phyloP scores from a whole-genome alignment of 495 filamentous ascomycete species.

The Penicillium coffeae region DNA sequence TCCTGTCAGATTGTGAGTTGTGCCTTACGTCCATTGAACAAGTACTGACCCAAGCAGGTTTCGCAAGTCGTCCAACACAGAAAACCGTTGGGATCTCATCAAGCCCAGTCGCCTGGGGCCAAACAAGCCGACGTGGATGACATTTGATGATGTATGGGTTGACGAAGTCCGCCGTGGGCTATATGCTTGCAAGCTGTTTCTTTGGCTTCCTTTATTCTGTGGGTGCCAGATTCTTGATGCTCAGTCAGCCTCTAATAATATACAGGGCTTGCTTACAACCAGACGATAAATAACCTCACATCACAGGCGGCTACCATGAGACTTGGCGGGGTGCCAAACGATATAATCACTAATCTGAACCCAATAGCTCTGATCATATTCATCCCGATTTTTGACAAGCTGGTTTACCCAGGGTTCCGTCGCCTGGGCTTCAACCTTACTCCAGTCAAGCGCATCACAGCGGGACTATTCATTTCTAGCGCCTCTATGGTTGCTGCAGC shows the following conservation, averaged over 20 bases:
- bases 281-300: slow-evolving; percentile 66
- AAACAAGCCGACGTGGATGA: slow-evolving; percentile 55
- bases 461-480: slow-evolving; percentile 59
- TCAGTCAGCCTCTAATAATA: neutral
- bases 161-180: slow-evolving; percentile 67
- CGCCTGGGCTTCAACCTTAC: slow-evolving; percentile 61
- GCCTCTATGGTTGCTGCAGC: slow-evolving; percentile 62
- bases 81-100: slow-evolving; percentile 57
- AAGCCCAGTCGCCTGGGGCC: slow-evolving; percentile 57
- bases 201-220: slow-evolving; percentile 68
- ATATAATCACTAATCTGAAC: slow-evolving; percentile 74
- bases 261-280: slow-evolving; percentile 53
- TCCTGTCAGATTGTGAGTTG: slow-evolving; percentile 34
- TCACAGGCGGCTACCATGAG: slow-evolving; percentile 71
- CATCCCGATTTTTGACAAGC: slow-evolving; percentile 67
- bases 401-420: slow-evolving; percentile 66
- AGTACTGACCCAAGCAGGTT: slow-evolving; percentile 25
- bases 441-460: slow-evolving; percentile 69
- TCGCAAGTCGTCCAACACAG: slow-evolving; percentile 41
- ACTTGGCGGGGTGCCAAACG: slow-evolving; percentile 70
- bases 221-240: too few relatives aligned
- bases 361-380: slow-evolving; percentile 74
- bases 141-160: slow-evolving; percentile 71
- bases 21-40: too few relatives aligned
- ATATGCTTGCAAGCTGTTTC: slow-evolving; percentile 63